phyloP scores from a whole-genome alignment of 768 basidiomycete genomes.

The Filobasidium floriforme region DNA sequence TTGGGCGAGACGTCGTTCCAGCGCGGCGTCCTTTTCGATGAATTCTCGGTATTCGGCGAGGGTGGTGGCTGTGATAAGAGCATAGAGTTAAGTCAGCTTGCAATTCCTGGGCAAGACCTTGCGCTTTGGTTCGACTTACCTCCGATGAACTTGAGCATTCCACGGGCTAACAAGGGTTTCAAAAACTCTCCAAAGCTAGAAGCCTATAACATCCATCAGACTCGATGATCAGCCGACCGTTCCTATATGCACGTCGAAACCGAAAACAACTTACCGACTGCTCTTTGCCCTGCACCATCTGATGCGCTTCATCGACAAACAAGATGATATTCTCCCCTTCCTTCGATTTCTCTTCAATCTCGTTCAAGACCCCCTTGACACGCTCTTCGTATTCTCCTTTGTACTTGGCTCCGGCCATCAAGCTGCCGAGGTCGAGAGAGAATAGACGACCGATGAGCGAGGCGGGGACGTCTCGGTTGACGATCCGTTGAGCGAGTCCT shows the following conservation, averaged over 20 bases:
- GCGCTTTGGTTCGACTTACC: constrained; percentile 72
- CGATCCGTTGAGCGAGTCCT: constrained; percentile 88
- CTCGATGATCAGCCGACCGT: constrained; percentile 44
- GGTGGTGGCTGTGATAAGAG: constrained; percentile 2
- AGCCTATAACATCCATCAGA: not conserved
- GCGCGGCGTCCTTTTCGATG: constrained; percentile 84
- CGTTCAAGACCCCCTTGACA: constrained; percentile 80
- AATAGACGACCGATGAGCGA: constrained; percentile 40
- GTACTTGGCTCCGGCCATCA: constrained; percentile 55
- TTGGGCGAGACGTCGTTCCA: constrained; percentile 87
- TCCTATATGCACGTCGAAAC: constrained; percentile 27
- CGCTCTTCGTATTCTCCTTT: constrained; percentile 97
- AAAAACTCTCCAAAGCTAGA: constrained; percentile 58
- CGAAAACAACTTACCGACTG: constrained; percentile 2
- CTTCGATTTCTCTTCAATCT: constrained; percentile 79
- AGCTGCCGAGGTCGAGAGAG: constrained; percentile 87
- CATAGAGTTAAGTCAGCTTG: not conserved
- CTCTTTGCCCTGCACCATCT: constrained; percentile 59
- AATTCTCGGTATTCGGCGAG: constrained; percentile 47
- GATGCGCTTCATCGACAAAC: constrained; percentile 86
- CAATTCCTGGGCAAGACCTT: not conserved
- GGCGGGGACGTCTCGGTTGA: constrained; percentile 67
- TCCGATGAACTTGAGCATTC: constrained; percentile 62
- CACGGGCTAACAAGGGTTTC: constrained; percentile 71
- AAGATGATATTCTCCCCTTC: constrained; percentile 75